Base-by-base conservation (phyloP, 805 yeast genomes). In the Hanseniaspora nectarophila region DNA sequence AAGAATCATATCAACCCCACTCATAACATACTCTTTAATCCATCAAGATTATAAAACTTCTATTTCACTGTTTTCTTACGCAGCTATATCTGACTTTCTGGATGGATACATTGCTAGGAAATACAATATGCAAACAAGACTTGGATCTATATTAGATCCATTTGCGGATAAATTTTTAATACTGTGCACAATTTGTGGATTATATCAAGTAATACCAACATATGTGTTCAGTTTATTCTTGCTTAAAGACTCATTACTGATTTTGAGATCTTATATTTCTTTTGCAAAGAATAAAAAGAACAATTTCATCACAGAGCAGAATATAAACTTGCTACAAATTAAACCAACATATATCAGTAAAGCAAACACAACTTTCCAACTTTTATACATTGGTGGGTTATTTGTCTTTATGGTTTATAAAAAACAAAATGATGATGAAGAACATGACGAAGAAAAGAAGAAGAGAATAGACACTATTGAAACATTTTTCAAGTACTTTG, bases 71-170 rank as follows among this genome's bases (percentile, higher is more conserved):
- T 90, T 92, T 65, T 72, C 79, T 0, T 88, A 87, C 60, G 88
- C 97, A 0, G 83, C 97, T 57, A 64, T 88, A 4, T 90, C 98
- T 0, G 99, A 92, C 64, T 82, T 85, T 56, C 67, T 89, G 21
- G 99, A 92, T 65, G 99, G 99, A 0, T 85, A 68, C 61, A 78
- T 94, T 56, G 99, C 99, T 4, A 73, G 99, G 52, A 75, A 68
- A 55, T 90, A 67, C 70, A 80, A 86, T 53, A 70, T 83, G 74
- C 76, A 79, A 60, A 80, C 95, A 1, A 81, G 85, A 1, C 76
- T 88, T 6, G 99, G 99, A 0, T 82, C 95, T 0, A 81, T 92
- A 15, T 70, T 94, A 32, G 99, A 92, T 61, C 99, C 99, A 0
- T 73, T 87, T 69, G 99, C 98, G 0, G 99, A 92, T 63, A 92